phyloP scores from a whole-genome alignment of 306 rosid genomes.

The Citrullus mucosospermus region DNA sequence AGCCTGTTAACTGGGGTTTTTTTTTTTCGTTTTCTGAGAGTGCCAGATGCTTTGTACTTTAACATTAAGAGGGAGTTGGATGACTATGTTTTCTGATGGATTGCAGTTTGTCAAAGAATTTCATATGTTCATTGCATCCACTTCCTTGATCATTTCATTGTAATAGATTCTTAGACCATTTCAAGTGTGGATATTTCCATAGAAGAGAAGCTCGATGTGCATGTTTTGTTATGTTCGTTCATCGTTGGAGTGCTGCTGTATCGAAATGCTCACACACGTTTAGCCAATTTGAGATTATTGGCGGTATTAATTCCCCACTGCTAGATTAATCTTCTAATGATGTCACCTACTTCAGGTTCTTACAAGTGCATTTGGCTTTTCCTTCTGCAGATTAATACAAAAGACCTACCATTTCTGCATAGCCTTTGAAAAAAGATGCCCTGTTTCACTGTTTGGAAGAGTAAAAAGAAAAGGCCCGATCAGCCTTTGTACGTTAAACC shows the following conservation, averaged over 20 bases:
- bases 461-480: slow-evolving; percentile 73
- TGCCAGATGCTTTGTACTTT: neutral
- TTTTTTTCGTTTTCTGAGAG: slow-evolving; percentile 1
- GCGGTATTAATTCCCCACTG: neutral
- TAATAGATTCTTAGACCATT: neutral
- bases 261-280: neutral
- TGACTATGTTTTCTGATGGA: neutral
- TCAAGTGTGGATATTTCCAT: neutral
- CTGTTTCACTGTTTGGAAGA: slow-evolving; percentile 78
- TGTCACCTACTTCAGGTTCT: neutral
- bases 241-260: neutral
- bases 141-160: neutral
- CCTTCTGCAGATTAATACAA: slow-evolving; percentile 27
- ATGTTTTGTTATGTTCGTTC: neutral
- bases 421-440: slow-evolving; percentile 47
- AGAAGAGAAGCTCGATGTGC: neutral
- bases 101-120: neutral
- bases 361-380: slow-evolving; percentile 6
- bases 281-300: neutral
- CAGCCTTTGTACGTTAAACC: slow-evolving; percentile 31
- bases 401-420: slow-evolving; percentile 3
- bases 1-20: neutral
- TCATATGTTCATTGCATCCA: neutral
- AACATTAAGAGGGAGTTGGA: neutral
- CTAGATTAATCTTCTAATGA: neutral